Evolutionary conservation across 148 eudicot species (phyloP).

Genomic region (Dianthus caryophyllus): DNA sequence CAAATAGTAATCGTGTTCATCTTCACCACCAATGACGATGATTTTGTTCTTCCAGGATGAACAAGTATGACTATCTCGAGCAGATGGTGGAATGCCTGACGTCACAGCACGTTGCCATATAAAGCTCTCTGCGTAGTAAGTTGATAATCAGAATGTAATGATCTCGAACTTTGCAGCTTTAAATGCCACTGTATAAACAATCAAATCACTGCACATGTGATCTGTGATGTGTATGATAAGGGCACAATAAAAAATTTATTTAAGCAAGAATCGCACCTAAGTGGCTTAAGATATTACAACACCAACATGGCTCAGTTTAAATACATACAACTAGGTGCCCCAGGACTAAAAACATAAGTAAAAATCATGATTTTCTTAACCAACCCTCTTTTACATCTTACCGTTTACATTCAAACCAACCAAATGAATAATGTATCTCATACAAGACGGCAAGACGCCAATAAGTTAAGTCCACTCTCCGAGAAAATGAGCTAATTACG

Average conservation of each 20-base stretch:
- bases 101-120: slow-evolving; percentile 65
- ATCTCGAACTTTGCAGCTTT: background rate
- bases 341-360: background rate
- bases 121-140: slow-evolving; percentile 52
- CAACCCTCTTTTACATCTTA: background rate
- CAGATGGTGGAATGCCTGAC: slow-evolving; percentile 71
- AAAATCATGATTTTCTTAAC: background rate
- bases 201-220: background rate
- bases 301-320: no score
- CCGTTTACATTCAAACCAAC: background rate
- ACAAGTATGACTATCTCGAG: slow-evolving; percentile 91
- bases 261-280: background rate
- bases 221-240: background rate
- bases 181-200: background rate
- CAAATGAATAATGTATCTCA: background rate
- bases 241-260: slow-evolving; percentile 1
- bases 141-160: slow-evolving; percentile 13
- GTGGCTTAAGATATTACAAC: background rate
- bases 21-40: slow-evolving; percentile 91
- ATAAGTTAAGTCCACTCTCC: background rate
- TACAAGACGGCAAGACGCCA: background rate
- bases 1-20: slow-evolving; percentile 61
- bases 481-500: background rate
- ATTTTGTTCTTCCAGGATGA: slow-evolving; percentile 84
- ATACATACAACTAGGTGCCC: background rate